phyloP scores from a whole-genome alignment of 768 basidiomycete species.

The Rhodosporidiobolus odoratus region DNA sequence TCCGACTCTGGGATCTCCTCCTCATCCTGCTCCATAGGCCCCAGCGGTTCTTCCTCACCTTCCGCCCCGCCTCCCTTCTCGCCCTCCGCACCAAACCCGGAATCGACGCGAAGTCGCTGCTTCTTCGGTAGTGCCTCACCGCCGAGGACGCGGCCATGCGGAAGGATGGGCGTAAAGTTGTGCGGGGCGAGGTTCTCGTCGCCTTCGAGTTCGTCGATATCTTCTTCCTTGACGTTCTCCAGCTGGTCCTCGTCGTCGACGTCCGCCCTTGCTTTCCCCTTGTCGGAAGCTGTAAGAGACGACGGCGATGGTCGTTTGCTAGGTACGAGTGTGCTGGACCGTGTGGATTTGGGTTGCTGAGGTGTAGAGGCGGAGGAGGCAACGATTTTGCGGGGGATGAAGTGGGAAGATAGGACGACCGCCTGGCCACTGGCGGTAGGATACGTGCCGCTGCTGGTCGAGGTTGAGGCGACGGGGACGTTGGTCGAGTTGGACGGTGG shows the following conservation, averaged over 20 bases:
- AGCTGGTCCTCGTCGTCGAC: not conserved
- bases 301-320: constrained; percentile 19
- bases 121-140: not conserved
- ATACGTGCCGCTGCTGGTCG: not conserved
- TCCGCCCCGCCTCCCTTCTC: not conserved
- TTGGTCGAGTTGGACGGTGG: not conserved
- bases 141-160: not conserved
- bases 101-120: constrained; percentile 11
- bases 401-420: not conserved
- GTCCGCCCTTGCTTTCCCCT: not conserved
- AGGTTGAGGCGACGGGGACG: not conserved
- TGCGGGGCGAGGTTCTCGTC: not conserved
- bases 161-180: not conserved
- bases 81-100: not conserved
- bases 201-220: constrained; percentile 3
- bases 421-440: not conserved
- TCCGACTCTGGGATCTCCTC: not conserved
- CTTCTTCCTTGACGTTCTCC: constrained; percentile 2
- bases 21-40: constrained; percentile 9
- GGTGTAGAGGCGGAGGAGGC: not conserved
- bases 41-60: not conserved
- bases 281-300: not conserved
- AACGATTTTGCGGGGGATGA: too few species aligned
- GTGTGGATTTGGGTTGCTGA: not conserved
- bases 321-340: not conserved